Evolutionary conservation across 208 protist genomes (phyloP), one percentile per base, ranked within the genome.

Genomic region (Leishmania braziliensis): DNA sequence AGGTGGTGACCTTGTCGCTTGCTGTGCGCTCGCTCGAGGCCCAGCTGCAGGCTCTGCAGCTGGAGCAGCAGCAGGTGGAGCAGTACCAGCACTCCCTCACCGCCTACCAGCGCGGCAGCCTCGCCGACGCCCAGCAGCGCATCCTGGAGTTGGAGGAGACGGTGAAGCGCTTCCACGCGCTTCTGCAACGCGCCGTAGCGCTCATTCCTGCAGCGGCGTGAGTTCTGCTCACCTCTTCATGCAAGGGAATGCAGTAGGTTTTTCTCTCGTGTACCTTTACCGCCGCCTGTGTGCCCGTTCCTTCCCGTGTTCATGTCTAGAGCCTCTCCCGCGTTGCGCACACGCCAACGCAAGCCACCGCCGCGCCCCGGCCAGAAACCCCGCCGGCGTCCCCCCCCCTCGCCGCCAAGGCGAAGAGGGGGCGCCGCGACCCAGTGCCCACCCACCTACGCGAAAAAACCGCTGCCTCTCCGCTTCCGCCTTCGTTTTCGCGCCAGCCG

Each of bases 101-200:
- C 20, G 76, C 62, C n/a, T 56, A 79, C 63, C 79, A 83, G 69
- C 78, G 74, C 68, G 84, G 80, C 79, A 79, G 75, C 79, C 65
- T 83, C 63, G 63, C 80, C 65, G 84, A 87, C 73, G 75, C 81
- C 66, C 81, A 84, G 16, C 82, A 87, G 74, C 90, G 90, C 72
- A 89, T 93, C 50, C 33, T 81, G 48, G 89, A 95, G 82, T 79
- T 95, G 66, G 89, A 95, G 80, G 84, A 84, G 26, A 87, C 88
- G 18, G 80, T 94, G 66, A 73, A 80, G 72, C 86, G 86, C 46
- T 90, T 93, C 63, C 84, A 93, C 62, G 78, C 78, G 46, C 85
- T 90, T 58, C 83, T 93, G 53, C 73, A 90, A 73, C 83, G 87
- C 39, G 87, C 92, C 39, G 73, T 92, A 33, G 68, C 82, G 5